Conservation (phyloP, 768 basidiomycete species). For the Mycena vitilis region DNA sequence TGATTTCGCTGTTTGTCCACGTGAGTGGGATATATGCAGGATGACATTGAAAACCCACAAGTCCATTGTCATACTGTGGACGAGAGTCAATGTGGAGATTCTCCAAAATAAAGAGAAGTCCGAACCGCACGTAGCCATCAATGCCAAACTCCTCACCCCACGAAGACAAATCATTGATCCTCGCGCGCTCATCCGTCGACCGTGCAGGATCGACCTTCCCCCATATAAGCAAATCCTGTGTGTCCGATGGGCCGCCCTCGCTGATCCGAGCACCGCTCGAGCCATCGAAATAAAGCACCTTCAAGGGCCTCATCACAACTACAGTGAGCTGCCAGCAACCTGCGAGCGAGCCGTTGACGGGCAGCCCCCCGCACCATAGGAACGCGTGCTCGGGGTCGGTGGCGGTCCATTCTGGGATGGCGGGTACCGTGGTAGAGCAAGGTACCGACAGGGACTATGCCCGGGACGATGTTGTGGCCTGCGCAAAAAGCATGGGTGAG, state of each 20-base stretch:
- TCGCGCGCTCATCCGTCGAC: conserved; percentile 42
- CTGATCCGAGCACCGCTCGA: conserved; percentile 60
- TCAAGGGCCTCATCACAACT: conserved; percentile 51
- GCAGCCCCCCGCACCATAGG: conserved; percentile 43
- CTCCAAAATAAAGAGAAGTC: neutral
- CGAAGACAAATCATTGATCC: conserved; percentile 54
- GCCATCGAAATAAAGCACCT: conserved; percentile 65
- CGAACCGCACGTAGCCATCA: conserved; percentile 60
- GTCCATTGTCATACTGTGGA: conserved; percentile 38
- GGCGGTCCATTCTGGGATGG: no score
- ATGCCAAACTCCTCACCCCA: conserved; percentile 58
- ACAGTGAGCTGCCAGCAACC: conserved; percentile 57
- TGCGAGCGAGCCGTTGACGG: conserved; percentile 1
- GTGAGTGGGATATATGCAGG: neutral
- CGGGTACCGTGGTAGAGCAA: no score
- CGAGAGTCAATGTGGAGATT: neutral
- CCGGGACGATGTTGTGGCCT: no score
- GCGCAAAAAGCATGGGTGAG: conserved; percentile 14
- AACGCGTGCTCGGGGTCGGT: conserved; percentile 43
- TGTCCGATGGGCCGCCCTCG: conserved; percentile 54
- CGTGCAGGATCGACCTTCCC: conserved; percentile 44
- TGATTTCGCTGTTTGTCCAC: neutral
- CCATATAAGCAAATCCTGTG: conserved; percentile 61
- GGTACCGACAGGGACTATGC: no score
- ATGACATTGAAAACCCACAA: conserved; percentile 41